Conservation (phyloP, 2,329 filamentous ascomycete species). For the Dactylellina haptotyla region DNA sequence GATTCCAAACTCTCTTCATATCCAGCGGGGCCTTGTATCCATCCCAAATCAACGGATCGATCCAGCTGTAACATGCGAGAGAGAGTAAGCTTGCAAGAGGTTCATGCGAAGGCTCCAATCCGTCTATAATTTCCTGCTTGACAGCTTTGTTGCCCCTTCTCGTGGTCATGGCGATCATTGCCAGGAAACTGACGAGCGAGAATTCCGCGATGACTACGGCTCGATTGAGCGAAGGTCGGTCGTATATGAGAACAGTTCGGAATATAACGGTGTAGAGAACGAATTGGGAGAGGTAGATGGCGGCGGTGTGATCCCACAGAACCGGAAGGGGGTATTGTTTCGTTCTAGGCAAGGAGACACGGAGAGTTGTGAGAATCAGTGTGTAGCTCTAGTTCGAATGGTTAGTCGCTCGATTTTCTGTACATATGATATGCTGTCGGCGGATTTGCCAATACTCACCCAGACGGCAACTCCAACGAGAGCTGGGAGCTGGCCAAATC, state of each 20-base stretch:
- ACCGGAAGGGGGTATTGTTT: slow-evolving; percentile 73
- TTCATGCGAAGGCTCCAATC: slow-evolving; percentile 85
- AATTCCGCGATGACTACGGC: slow-evolving; percentile 79
- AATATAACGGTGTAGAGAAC: slow-evolving; percentile 78
- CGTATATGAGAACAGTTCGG: slow-evolving; percentile 84
- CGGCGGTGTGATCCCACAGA: slow-evolving; percentile 92
- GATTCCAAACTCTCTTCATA: slow-evolving; percentile 88
- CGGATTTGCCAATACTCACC: slow-evolving; percentile 61
- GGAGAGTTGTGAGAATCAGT: slow-evolving; percentile 75
- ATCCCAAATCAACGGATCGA: slow-evolving; percentile 86
- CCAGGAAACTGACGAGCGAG: slow-evolving; percentile 76
- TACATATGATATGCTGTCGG: not conserved
- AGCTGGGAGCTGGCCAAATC: slow-evolving; percentile 66
- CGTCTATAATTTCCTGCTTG: slow-evolving; percentile 85
- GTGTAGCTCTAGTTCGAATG: slow-evolving; percentile 70
- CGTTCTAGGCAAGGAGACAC: slow-evolving; percentile 71
- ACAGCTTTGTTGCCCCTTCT: slow-evolving; percentile 93
- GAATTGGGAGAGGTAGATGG: slow-evolving; percentile 86
- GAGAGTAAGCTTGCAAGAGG: slow-evolving; percentile 89
- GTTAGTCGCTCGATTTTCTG: not conserved
- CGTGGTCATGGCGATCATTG: slow-evolving; percentile 79
- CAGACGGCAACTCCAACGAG: slow-evolving; percentile 77
- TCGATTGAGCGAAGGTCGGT: slow-evolving; percentile 71
- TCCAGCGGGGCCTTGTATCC: slow-evolving; percentile 88
- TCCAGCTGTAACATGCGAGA: slow-evolving; percentile 86